A percentile compares a stretch with the other conserved stretches of the same genome.
Conservation (phyloP, 2,329 filamentous ascomycete species). For the Alternaria infectoria region DNA sequence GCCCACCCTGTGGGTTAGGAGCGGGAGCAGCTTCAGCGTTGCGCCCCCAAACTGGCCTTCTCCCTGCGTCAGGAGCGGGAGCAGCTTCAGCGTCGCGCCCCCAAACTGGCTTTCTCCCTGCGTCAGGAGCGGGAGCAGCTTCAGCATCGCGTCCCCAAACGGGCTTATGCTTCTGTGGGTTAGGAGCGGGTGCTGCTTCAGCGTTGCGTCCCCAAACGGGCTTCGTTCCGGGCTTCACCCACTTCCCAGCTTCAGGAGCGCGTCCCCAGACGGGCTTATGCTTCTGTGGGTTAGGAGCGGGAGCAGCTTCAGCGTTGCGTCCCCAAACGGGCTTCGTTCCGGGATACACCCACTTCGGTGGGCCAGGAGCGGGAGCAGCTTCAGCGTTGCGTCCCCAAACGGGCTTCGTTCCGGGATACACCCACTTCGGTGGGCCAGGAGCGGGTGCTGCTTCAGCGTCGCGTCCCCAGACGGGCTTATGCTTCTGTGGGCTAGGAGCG, state of each 20-base stretch:
- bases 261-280: conserved; percentile 3
- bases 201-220: background rate
- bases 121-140: background rate
- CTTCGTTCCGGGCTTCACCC: background rate
- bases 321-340: background rate
- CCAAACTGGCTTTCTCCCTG: background rate
- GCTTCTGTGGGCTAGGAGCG: no score
- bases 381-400: no score
- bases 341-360: background rate
- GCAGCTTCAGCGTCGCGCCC: background rate
- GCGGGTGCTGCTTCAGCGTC: no score
- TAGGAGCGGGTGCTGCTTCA: conserved; percentile 14
- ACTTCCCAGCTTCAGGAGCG: background rate
- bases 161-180: conserved; percentile 17
- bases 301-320: conserved; percentile 13
- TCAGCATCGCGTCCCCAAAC: background rate
- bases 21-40: conserved; percentile 36
- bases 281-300: conserved; percentile 17
- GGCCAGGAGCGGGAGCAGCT: background rate
- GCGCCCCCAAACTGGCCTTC: conserved; percentile 23
- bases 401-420: background rate
- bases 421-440: no score
- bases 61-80: background rate
- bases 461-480: background rate
- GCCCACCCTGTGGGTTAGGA: background rate